Conservation (phyloP, 1,284 basidiomycete species). For the Fomitopsis betulina region DNA sequence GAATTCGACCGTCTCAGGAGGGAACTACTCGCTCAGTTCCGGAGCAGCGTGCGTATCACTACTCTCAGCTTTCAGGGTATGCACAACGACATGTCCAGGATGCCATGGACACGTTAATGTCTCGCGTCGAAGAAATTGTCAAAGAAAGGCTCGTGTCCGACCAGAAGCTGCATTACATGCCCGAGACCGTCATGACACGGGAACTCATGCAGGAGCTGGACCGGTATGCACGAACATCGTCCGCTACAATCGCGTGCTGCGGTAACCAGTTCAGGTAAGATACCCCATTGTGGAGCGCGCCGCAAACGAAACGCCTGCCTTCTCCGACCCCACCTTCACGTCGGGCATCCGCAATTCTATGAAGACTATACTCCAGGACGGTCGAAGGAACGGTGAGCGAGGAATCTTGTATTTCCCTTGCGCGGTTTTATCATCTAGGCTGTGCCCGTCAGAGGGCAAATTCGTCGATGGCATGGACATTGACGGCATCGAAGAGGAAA, state of each 20-base stretch:
- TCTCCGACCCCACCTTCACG: constrained; percentile 47
- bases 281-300: constrained; percentile 63
- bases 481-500: not conserved
- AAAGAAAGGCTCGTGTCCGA: constrained; percentile 51
- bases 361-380: constrained; percentile 19
- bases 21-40: constrained; percentile 61
- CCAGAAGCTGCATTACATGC: constrained; percentile 46
- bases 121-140: constrained; percentile 57
- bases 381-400: constrained; percentile 9
- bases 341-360: constrained; percentile 36
- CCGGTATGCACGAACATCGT: constrained; percentile 37
- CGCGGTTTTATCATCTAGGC: not conserved
- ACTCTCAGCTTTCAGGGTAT: not conserved
- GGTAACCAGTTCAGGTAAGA: constrained; percentile 18
- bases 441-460: not conserved
- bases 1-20: constrained; percentile 71
- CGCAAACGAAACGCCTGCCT: constrained; percentile 45
- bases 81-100: constrained; percentile 33
- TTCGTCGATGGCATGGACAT: constrained; percentile 1
- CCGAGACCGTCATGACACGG: constrained; percentile 47
- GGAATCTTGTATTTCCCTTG: not conserved
- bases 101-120: constrained; percentile 44
- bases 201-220: constrained; percentile 71
- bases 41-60: constrained; percentile 48
- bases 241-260: constrained; percentile 7